Evolutionary conservation across 2,329 filamentous ascomycete genomes (phyloP).

Genomic region (Stenocarpella maydis): DNA sequence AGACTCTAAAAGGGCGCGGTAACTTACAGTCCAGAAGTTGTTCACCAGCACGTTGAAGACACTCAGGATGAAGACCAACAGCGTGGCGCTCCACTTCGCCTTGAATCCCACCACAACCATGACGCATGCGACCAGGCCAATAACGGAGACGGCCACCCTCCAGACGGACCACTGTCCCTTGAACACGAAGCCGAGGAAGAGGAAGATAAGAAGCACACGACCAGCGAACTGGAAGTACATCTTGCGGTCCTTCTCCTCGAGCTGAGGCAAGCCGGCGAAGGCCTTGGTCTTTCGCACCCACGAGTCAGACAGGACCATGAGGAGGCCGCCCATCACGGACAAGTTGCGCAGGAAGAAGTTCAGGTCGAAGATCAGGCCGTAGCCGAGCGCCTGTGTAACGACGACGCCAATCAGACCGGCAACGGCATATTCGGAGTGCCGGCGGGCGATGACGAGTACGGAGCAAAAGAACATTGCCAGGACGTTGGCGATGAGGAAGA

Average conservation of each 20-base stretch:
- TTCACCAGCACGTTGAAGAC: conserved; percentile 97
- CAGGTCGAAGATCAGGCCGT: conserved; percentile 97
- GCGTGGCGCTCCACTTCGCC: conserved; percentile 97
- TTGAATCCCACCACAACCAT: conserved; percentile 99
- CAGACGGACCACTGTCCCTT: conserved; percentile 92
- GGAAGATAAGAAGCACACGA: conserved; percentile 93
- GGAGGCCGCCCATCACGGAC: conserved; percentile 93
- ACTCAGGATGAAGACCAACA: conserved; percentile 93
- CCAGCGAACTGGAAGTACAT: conserved; percentile 99
- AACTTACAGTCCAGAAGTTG: conserved; percentile 98
- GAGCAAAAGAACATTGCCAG: conserved; percentile 87
- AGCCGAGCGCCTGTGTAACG: conserved; percentile 91
- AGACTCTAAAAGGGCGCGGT: background rate
- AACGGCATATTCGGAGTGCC: conserved; percentile 93
- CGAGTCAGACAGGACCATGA: conserved; percentile 98
- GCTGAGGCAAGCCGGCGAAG: conserved; percentile 89
- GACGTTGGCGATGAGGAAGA: conserved; percentile 92
- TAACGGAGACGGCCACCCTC: conserved; percentile 81
- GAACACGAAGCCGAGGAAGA: conserved; percentile 97
- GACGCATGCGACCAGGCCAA: conserved; percentile 90
- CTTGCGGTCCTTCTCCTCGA: conserved; percentile 99
- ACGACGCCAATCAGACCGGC: conserved; percentile 90
- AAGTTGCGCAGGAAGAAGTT: conserved; percentile 99
- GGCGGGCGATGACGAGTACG: conserved; percentile 86
- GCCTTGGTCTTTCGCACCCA: conserved; percentile 98